These are phyloP conservation scores for Ceriops decandra DNA, from an alignment of 345 rosid species.

Conservation along the genomic window DNA sequence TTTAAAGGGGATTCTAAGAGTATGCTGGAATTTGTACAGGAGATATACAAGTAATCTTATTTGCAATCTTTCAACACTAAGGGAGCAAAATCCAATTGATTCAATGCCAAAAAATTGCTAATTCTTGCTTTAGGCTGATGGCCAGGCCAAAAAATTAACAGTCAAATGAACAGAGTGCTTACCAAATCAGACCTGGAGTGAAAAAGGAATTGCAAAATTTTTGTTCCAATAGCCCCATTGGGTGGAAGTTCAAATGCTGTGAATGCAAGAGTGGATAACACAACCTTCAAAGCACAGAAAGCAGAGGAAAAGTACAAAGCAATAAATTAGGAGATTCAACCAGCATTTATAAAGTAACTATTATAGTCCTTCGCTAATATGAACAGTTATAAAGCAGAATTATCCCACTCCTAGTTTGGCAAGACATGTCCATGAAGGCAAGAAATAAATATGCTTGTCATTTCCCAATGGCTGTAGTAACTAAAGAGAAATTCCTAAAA, in stretches of 20 bases:
- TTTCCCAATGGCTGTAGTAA: too few species aligned
- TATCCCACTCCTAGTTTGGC: too few species aligned
- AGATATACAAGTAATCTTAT: not conserved
- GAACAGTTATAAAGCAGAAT: not conserved
- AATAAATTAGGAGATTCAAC: slow-evolving; percentile 6
- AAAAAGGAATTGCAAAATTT: slow-evolving; percentile 80
- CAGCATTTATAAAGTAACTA: not conserved
- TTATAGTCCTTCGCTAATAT: not conserved
- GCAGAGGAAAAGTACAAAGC: slow-evolving; percentile 14
- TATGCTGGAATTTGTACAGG: not conserved
- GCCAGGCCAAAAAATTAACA: too few species aligned
- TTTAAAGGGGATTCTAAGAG: slow-evolving; percentile 1
- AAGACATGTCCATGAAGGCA: too few species aligned
- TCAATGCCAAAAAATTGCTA: not conserved
- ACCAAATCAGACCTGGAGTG: slow-evolving; percentile 92
- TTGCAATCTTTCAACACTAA: slow-evolving; percentile 6
- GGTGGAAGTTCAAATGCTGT: slow-evolving; percentile 99
- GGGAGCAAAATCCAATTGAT: slow-evolving; percentile 4
- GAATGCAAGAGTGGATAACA: slow-evolving; percentile 87
- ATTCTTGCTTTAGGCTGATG: not conserved
- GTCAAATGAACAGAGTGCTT: slow-evolving; percentile 17
- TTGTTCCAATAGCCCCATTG: slow-evolving; percentile 90
- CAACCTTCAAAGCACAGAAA: slow-evolving; percentile 52
- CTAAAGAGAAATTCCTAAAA: too few species aligned
- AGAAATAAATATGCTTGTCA: too few species aligned